Base-by-base conservation (phyloP, 2,329 filamentous ascomycete species). In the Emericellopsis atlantica region DNA sequence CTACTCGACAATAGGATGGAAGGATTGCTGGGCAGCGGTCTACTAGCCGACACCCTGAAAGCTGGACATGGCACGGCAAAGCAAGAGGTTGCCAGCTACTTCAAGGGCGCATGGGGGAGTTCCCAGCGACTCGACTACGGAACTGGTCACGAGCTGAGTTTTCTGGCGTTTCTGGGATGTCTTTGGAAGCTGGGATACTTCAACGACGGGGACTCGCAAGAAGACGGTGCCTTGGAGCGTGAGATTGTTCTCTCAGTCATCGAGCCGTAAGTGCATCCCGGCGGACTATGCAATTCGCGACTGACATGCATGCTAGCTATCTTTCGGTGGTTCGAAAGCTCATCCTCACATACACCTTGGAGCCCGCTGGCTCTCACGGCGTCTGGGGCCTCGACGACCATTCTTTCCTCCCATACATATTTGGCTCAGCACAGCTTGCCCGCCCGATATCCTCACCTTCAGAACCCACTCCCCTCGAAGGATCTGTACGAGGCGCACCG, bases 341-440 rank as follows among this genome's bases (percentile, higher is more conserved):
- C 9, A 95, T 98, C 51, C 68, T 86, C 39, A 90, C 81, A 3
- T 98, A 96, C 58, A 95, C 81, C 1, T 75, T 98, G 16, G 92
- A 98, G 56, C 92, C 92, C 4, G 92, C 92, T 6, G 92, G 92
- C 3, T 94, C 90, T 1, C 92, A 96, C 56, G 92, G 92, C 4
- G 92, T 98, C 16, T 98, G 92, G 92, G 92, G 92, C 16, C 71
- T 98, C n/a, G 92, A 98, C 56, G 92, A 98, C 58, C 90, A 98
- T 61, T 89, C 79, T 8, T 96, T 98, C 58, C 61, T 92, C 22
- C 84, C 92, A 0, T 98, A 96, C 59, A 86, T 98, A 43, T 89
- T 96, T 48, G 92, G 92, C 26, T 95, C 89, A 2, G 89, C 92
- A 0, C 92, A 98, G 56, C 69, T 93, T 33, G 82, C 82, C 9